Conservation (phyloP, 2,329 filamentous ascomycete genomes). For the Juglanconis oblonga region DNA sequence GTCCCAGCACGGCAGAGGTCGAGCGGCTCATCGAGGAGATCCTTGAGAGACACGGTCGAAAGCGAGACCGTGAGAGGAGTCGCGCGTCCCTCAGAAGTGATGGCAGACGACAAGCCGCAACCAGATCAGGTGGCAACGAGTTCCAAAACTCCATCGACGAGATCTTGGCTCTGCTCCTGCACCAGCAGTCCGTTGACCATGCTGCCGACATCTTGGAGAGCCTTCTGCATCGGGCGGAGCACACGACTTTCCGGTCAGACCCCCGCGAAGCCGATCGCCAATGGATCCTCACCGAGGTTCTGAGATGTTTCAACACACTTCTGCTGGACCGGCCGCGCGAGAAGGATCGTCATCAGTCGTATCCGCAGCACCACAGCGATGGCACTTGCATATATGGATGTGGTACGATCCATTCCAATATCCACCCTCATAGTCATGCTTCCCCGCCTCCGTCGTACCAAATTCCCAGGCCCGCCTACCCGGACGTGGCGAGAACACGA, state of each 20-base stretch:
- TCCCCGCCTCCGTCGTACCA: not conserved
- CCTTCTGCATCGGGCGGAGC: not conserved
- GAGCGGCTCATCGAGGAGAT: not conserved
- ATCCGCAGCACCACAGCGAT: not conserved
- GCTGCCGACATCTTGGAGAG: not conserved
- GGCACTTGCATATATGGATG: not conserved
- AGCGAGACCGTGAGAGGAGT: not conserved
- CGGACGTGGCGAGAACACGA: not conserved
- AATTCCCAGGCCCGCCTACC: not conserved
- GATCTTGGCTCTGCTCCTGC: not conserved
- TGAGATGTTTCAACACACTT: not conserved
- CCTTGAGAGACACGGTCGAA: not conserved
- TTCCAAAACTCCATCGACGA: not conserved
- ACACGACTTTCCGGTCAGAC: not conserved
- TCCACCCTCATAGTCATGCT: not conserved
- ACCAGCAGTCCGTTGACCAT: not conserved
- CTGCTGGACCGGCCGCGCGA: not conserved
- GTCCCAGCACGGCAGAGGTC: not conserved
- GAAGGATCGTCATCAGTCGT: not conserved
- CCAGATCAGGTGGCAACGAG: not conserved
- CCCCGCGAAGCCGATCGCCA: not conserved
- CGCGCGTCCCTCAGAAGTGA: not conserved
- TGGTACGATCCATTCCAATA: not conserved
- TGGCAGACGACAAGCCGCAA: not conserved
- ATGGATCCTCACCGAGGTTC: slow-evolving; percentile 4